Conservation (phyloP, 495 filamentous ascomycete species). For the Amorphotheca resinae region DNA sequence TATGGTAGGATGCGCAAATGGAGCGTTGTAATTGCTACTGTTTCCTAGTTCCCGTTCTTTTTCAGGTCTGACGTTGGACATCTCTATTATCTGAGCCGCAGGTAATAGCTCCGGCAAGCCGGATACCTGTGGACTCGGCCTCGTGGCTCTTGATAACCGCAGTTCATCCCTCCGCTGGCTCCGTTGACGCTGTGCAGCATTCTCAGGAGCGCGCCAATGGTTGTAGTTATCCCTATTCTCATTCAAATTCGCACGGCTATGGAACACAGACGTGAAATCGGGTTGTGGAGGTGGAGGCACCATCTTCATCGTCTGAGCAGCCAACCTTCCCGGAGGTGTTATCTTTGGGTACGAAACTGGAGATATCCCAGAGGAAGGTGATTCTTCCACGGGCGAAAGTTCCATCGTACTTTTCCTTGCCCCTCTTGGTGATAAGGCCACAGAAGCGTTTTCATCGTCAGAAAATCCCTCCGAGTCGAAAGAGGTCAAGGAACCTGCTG, state of each 20-base stretch:
- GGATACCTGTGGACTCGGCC: background rate
- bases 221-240: slow-evolving; percentile 21
- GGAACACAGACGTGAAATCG: slow-evolving; percentile 21
- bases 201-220: slow-evolving; percentile 14
- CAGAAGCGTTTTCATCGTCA: too few relatives aligned
- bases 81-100: background rate
- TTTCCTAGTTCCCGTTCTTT: too few relatives aligned
- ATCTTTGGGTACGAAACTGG: slow-evolving; percentile 34
- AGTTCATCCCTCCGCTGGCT: background rate
- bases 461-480: slow-evolving; percentile 14
- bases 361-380: slow-evolving; percentile 27
- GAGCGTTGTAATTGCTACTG: too few relatives aligned
- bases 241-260: slow-evolving; percentile 9
- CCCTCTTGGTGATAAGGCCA: slow-evolving; percentile 16
- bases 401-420: slow-evolving; percentile 18
- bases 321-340: slow-evolving; percentile 15
- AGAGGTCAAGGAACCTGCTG: slow-evolving; percentile 20
- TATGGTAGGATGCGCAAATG: background rate
- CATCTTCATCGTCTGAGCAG: slow-evolving; percentile 12
- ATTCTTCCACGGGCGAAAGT: slow-evolving; percentile 35
- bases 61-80: too few relatives aligned
- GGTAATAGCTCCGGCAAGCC: background rate
- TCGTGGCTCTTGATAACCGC: background rate
- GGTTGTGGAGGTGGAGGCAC: slow-evolving; percentile 25
- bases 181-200: slow-evolving; percentile 12